Conservation (phyloP, 192 early-diverging fungal genomes). For the Irineochytrium annulatum region DNA sequence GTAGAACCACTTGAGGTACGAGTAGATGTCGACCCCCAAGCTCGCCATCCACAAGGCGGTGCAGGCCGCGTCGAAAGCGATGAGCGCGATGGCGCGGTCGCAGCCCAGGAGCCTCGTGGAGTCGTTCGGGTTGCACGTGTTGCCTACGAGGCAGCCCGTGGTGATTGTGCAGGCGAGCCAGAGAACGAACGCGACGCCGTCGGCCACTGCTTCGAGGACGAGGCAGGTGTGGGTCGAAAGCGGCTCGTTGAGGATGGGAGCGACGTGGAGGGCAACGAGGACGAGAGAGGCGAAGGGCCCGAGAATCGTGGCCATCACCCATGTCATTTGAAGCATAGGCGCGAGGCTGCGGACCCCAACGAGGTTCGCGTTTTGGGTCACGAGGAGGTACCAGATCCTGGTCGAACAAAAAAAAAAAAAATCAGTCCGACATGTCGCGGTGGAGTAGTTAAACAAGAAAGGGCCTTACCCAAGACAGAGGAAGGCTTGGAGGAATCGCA, state of each 20-base stretch:
- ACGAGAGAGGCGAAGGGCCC: neutral
- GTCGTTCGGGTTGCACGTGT: neutral
- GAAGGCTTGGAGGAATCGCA: conserved; percentile 1
- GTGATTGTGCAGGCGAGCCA: neutral
- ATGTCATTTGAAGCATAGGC: neutral
- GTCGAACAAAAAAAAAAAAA: too few relatives aligned
- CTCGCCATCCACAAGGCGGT: neutral
- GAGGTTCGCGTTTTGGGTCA: neutral
- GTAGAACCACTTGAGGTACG: neutral
- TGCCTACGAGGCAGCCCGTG: neutral
- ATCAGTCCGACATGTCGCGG: neutral
- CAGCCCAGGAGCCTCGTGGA: neutral
- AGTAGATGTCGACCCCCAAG: neutral
- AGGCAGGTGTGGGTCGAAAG: neutral
- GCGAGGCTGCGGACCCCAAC: neutral
- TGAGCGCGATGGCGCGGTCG: neutral
- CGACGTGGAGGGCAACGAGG: neutral
- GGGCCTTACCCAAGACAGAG: conserved; percentile 2
- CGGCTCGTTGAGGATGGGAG: neutral
- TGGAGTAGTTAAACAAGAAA: neutral
- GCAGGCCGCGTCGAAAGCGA: neutral
- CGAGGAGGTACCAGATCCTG: conserved; percentile 3
- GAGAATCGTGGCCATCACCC: neutral
- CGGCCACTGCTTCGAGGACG: neutral
- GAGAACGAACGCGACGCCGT: neutral